phyloP scores from a whole-genome alignment of 2,329 filamentous ascomycete genomes.

The Blumeria hordei region DNA sequence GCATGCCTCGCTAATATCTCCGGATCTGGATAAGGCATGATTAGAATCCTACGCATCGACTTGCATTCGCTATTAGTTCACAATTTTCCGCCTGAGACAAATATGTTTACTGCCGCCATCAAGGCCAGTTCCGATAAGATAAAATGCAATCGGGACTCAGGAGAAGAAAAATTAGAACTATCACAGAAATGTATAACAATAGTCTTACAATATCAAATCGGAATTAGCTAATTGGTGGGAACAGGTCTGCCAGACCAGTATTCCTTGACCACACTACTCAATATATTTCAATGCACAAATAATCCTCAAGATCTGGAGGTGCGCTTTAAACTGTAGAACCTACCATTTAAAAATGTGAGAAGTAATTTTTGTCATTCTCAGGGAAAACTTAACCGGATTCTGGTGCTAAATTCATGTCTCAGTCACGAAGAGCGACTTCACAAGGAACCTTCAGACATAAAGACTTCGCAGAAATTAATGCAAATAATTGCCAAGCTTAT shows the following conservation, averaged over 20 bases:
- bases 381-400: constrained; percentile 9
- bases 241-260: constrained; percentile 8
- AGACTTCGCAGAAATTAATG: constrained; percentile 5
- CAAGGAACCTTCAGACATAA: constrained; percentile 3
- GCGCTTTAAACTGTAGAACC: not conserved
- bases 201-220: too few species aligned
- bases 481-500: constrained; percentile 9
- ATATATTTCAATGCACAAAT: constrained; percentile 1
- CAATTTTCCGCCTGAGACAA: too few species aligned
- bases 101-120: too few species aligned
- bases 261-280: constrained; percentile 5
- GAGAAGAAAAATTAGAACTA: too few species aligned
- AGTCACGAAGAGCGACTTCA: constrained; percentile 2
- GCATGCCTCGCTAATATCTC: too few species aligned
- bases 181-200: too few species aligned
- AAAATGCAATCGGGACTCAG: too few species aligned
- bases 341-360: not conserved
- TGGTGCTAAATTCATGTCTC: constrained; percentile 10
- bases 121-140: too few species aligned
- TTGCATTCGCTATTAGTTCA: too few species aligned
- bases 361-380: not conserved
- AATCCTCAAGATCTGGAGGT: constrained; percentile 1
- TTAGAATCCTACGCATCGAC: too few species aligned
- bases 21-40: too few species aligned
- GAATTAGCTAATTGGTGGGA: too few species aligned